Evolutionary conservation across 768 basidiomycete genomes (phyloP).

Genomic region (Pleurotus sapidus): DNA sequence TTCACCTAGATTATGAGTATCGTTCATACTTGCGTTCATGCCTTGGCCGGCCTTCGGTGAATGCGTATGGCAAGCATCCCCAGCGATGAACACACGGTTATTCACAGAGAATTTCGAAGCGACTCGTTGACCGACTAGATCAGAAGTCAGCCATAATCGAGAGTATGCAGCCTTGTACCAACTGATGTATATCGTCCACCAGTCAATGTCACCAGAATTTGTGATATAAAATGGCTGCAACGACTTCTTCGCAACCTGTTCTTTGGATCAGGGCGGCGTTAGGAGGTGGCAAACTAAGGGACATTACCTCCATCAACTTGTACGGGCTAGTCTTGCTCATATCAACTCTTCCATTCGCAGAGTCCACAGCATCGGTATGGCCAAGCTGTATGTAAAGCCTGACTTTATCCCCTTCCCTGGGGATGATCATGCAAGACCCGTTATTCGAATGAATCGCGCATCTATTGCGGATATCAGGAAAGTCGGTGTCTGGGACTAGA

Average conservation of each 20-base stretch:
- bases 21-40: conserved; percentile 78
- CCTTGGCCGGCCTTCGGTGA: conserved; percentile 73
- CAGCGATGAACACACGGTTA: conserved; percentile 74
- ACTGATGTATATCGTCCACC: conserved; percentile 78
- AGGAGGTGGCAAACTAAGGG: neutral
- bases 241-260: conserved; percentile 52
- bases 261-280: neutral
- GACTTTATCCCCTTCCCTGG: conserved; percentile 65
- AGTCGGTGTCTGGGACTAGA: conserved; percentile 65
- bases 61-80: conserved; percentile 73
- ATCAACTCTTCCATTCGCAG: conserved; percentile 47
- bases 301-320: conserved; percentile 48
- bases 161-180: conserved; percentile 16
- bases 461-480: conserved; percentile 72
- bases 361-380: conserved; percentile 41
- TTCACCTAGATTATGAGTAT: conserved; percentile 66
- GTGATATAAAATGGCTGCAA: conserved; percentile 54
- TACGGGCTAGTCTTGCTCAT: conserved; percentile 48
- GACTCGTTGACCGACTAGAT: conserved; percentile 69
- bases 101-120: conserved; percentile 57
- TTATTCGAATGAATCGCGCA: conserved; percentile 65
- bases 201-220: conserved; percentile 49
- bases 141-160: neutral
- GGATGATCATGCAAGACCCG: conserved; percentile 73
- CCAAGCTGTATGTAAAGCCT: conserved; percentile 71